Conservation (phyloP, 805 yeast genomes). For the Ogataea nonfermentans region DNA sequence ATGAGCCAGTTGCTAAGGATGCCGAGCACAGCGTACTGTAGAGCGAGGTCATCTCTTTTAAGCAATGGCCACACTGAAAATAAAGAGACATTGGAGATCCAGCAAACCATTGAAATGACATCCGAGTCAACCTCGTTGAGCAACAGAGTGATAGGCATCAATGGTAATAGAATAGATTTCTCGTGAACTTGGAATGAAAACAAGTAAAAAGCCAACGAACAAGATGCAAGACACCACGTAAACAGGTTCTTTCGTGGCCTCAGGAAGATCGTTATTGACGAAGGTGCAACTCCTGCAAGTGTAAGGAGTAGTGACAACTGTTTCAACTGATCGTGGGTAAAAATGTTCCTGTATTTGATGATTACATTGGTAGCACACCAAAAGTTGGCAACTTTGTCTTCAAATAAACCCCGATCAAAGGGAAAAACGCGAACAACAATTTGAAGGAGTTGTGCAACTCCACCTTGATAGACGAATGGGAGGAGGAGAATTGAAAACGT, state of each 20-base stretch:
- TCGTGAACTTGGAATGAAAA: constrained; percentile 97
- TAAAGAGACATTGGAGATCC: constrained; percentile 82
- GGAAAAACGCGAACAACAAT: constrained; percentile 77
- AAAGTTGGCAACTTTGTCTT: constrained; percentile 94
- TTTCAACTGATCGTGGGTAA: constrained; percentile 59
- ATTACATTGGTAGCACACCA: constrained; percentile 93
- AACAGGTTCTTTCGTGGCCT: constrained; percentile 50
- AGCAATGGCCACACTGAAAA: constrained; percentile 89
- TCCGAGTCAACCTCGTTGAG: constrained; percentile 53
- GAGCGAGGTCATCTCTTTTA: constrained; percentile 64
- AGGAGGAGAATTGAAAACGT: constrained; percentile 51
- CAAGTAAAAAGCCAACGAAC: constrained; percentile 83
- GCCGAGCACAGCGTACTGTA: constrained; percentile 68
- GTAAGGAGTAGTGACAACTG: constrained; percentile 55
- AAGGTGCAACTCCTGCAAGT: constrained; percentile 51
- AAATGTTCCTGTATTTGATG: constrained; percentile 62
- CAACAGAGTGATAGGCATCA: constrained; percentile 77
- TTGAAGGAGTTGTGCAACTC: constrained; percentile 51
- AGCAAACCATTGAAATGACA: constrained; percentile 69
- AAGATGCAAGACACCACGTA: constrained; percentile 74
- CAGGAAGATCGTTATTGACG: constrained; percentile 49
- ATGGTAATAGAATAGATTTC: constrained; percentile 83
- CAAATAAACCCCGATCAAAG: constrained; percentile 89
- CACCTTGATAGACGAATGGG: constrained; percentile 58
- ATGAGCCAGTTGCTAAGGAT: constrained; percentile 76